These are phyloP conservation scores for Linaria vulgaris DNA, from an alignment of 257 asterid species.

Conservation along the genomic window DNA sequence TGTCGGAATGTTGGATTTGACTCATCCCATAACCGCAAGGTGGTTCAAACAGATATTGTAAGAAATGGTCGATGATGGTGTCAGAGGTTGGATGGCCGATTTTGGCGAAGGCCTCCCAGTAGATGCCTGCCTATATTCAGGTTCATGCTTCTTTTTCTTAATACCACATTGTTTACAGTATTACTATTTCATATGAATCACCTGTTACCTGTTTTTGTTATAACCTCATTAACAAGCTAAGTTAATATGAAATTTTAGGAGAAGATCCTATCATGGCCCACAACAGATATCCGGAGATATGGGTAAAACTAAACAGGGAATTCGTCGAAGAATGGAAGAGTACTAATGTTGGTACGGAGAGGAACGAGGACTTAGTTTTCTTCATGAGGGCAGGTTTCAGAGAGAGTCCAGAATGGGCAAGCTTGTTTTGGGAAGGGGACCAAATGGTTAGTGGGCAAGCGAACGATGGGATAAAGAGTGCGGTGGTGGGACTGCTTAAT, in stretches of 20 bases:
- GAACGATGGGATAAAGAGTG: constrained; percentile 95
- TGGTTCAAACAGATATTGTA: constrained; percentile 86
- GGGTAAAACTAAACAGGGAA: constrained; percentile 83
- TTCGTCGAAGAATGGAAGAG: constrained; percentile 81
- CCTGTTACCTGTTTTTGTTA: too few relatives aligned
- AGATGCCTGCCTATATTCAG: constrained; percentile 87
- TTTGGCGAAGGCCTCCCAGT: constrained; percentile 97
- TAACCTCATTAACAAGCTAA: not conserved
- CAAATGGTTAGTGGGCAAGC: constrained; percentile 99
- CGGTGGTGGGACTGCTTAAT: constrained; percentile 86
- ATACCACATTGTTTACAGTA: too few relatives aligned
- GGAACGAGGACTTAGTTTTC: constrained; percentile 63
- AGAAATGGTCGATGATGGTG: constrained; percentile 95
- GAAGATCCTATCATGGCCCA: constrained; percentile 93
- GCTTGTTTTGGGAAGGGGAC: constrained; percentile 97
- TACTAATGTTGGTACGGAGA: constrained; percentile 31
- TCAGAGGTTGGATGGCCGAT: constrained; percentile 99
- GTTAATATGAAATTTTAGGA: constrained; percentile 39
- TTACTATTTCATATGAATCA: too few relatives aligned
- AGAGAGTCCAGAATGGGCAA: constrained; percentile 76
- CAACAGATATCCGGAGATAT: constrained; percentile 85
- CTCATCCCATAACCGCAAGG: constrained; percentile 63
- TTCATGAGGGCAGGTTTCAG: constrained; percentile 94
- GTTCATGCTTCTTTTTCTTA: constrained; percentile 32
- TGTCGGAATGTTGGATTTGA: constrained; percentile 92